A percentile compares a stretch with the other conserved stretches of the same genome.
These are phyloP conservation scores for Hypomyces perniciosus DNA, from an alignment of 2,329 filamentous ascomycete species.

Conservation along the genomic window DNA sequence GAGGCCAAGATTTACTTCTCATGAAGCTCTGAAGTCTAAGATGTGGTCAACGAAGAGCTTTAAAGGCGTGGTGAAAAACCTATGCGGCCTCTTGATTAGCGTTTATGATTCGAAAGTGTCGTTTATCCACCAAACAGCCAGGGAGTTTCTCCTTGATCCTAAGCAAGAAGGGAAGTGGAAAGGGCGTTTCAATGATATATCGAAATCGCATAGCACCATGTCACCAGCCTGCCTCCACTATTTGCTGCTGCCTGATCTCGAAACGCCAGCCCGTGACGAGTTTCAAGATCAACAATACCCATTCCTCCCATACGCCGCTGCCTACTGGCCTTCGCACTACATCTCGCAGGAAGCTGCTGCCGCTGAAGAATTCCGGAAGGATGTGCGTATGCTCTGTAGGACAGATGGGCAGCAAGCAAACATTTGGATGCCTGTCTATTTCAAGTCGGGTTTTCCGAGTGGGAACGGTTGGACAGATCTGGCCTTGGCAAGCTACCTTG, in stretches of 20 bases:
- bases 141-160: slow-evolving; percentile 9
- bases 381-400: neutral
- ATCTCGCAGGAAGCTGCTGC: neutral
- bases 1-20: neutral
- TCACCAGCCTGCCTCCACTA: neutral
- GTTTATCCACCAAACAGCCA: slow-evolving; percentile 7
- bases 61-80: neutral
- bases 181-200: neutral
- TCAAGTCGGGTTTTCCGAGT: neutral
- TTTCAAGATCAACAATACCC: neutral
- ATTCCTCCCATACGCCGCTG: neutral
- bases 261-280: too few species aligned
- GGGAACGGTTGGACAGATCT: slow-evolving; percentile 10
- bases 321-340: neutral
- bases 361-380: neutral
- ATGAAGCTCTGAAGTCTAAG: neutral
- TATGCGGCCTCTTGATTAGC: slow-evolving; percentile 5
- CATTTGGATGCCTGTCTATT: neutral
- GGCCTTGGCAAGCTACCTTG: slow-evolving; percentile 9
- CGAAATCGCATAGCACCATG: neutral
- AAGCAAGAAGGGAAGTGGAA: neutral
- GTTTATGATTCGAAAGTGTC: neutral
- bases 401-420: neutral
- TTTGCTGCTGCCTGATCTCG: neutral
- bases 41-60: slow-evolving; percentile 1